Conservation (phyloP, 1,139 yeast genomes). For the Yamadazyma diospyri region DNA sequence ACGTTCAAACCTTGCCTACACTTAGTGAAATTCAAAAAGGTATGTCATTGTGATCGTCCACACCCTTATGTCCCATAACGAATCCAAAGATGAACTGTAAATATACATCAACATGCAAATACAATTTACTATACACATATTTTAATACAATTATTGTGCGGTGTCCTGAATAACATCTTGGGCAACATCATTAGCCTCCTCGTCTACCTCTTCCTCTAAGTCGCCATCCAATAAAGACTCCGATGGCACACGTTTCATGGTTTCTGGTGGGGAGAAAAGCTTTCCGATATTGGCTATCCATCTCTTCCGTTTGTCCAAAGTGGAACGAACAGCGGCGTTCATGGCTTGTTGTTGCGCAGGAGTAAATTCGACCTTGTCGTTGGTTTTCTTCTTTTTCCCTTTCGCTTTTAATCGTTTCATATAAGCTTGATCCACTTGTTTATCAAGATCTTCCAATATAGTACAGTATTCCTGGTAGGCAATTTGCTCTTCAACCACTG, state of each 20-base stretch:
- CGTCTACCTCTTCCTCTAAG: conserved; percentile 36
- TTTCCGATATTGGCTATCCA: conserved; percentile 93
- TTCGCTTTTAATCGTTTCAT: conserved; percentile 80
- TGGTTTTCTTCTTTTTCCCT: conserved; percentile 62
- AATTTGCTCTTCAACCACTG: conserved; percentile 81
- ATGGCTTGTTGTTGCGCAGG: conserved; percentile 52
- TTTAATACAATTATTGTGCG: background rate
- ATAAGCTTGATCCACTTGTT: conserved; percentile 94
- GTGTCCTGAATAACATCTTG: conserved; percentile 35
- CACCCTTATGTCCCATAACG: too few relatives aligned
- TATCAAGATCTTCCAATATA: conserved; percentile 88
- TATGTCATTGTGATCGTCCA: conserved; percentile 21
- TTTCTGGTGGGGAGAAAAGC: conserved; percentile 63
- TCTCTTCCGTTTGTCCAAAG: conserved; percentile 79
- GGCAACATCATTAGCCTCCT: conserved; percentile 43
- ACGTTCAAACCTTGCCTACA: conserved; percentile 60
- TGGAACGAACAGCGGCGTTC: conserved; percentile 71
- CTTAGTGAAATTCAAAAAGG: conserved; percentile 48
- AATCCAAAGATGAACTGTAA: background rate
- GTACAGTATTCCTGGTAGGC: conserved; percentile 95
- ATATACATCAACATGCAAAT: conserved; percentile 2
- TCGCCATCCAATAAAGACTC: conserved; percentile 48
- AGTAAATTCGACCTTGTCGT: conserved; percentile 30
- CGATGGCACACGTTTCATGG: conserved; percentile 73
- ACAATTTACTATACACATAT: conserved; percentile 4